phyloP scores from a whole-genome alignment of 306 rosid genomes.

The Rubus parviflorus region DNA sequence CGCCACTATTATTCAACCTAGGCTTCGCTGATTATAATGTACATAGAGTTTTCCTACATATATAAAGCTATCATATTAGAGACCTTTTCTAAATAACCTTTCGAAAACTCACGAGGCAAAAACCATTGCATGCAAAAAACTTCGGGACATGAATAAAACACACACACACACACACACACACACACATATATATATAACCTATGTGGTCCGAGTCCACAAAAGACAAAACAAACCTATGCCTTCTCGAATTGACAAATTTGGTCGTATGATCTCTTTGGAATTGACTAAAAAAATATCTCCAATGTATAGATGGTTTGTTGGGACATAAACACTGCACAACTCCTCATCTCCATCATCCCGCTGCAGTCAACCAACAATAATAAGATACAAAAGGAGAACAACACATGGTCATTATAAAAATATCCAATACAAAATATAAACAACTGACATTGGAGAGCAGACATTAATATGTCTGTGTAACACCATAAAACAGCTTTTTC shows the following conservation, averaged over 20 bases:
- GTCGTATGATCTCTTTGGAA: slow-evolving; percentile 79
- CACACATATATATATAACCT: not conserved
- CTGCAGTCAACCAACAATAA: slow-evolving; percentile 40
- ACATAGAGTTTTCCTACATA: not conserved
- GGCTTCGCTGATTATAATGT: not conserved
- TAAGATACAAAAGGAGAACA: slow-evolving; percentile 7
- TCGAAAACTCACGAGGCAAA: not conserved
- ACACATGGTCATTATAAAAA: not conserved
- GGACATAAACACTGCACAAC: slow-evolving; percentile 91
- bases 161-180: too few relatives aligned
- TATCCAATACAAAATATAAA: not conserved
- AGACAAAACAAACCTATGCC: slow-evolving; percentile 67
- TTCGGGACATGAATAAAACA: not conserved
- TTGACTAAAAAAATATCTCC: slow-evolving; percentile 78
- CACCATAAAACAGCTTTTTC: not conserved
- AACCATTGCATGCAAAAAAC: not conserved
- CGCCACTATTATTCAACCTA: not conserved
- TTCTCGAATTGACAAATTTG: slow-evolving; percentile 89
- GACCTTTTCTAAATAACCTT: not conserved
- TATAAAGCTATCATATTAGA: not conserved
- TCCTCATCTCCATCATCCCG: slow-evolving; percentile 82
- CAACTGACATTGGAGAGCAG: not conserved
- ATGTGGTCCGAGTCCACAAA: not conserved
- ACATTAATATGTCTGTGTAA: not conserved
- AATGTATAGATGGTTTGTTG: slow-evolving; percentile 86